These are phyloP conservation scores for Laguncularia racemosa DNA, from an alignment of 345 rosid species.

Conservation along the genomic window DNA sequence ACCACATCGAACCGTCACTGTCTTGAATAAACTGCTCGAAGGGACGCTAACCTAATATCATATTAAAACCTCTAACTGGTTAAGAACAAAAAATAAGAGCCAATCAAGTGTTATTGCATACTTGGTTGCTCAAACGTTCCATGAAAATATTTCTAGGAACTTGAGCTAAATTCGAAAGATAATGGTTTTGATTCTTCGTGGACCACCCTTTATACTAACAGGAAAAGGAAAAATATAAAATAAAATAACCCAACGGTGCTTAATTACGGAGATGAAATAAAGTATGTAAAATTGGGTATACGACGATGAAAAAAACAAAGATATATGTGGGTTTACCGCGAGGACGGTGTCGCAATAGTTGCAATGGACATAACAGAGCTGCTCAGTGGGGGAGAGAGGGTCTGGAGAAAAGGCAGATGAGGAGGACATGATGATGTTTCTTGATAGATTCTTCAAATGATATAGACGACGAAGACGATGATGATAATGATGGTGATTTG, in stretches of 20 bases:
- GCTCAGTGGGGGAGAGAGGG: conserved; percentile 75
- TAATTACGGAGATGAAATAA: neutral
- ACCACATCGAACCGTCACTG: conserved; percentile 92
- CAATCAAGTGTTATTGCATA: too few relatives aligned
- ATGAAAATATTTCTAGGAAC: too few relatives aligned
- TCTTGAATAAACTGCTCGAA: conserved; percentile 86
- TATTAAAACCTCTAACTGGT: neutral
- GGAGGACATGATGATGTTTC: conserved; percentile 9
- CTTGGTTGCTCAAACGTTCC: too few relatives aligned
- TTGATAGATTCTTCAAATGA: too few relatives aligned
- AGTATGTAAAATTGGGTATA: neutral
- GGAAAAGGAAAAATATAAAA: too few relatives aligned
- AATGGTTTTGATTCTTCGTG: too few relatives aligned
- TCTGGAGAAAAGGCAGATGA: conserved; percentile 73
- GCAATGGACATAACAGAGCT: conserved; percentile 98
- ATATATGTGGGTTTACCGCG: conserved; percentile 39
- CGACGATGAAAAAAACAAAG: conserved; percentile 7
- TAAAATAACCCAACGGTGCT: too few relatives aligned
- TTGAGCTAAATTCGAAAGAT: too few relatives aligned
- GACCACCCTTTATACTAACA: too few relatives aligned
- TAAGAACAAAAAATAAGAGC: too few relatives aligned
- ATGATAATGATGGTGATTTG: too few relatives aligned
- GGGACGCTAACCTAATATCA: conserved; percentile 81
- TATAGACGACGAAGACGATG: too few relatives aligned
- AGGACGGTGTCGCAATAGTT: conserved; percentile 86